Evolutionary conservation across 139 green algal species (phyloP), one percentile per base, ranked within the genome.

Genomic region (Astrephomene gubernaculifera): DNA sequence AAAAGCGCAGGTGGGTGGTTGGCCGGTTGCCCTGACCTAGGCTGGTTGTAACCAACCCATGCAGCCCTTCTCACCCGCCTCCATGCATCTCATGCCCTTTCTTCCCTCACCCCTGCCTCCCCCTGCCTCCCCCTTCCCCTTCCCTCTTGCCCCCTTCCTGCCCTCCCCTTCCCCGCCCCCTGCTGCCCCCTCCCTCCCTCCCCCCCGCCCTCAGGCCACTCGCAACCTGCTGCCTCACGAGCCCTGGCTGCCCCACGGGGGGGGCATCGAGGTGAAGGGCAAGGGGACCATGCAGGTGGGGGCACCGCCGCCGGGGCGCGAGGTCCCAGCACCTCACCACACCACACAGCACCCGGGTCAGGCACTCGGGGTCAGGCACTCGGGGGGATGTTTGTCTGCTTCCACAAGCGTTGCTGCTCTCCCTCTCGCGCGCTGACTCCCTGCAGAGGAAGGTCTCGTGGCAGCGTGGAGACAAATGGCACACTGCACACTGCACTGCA

Each of bases 201-300:
- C 49, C 49, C 63, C 31, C 31, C 5, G 31, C 63, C 29, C 21
- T 4, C 54, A 81, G 73, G 73, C 73, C 22, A 81, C 73, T 19
- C 25, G 29, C 35, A 36, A 2, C 21, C 53, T 70, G 73, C 54
- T 81, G 53, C 73, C 73, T 25, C 2, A 81, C 33, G 53, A 70
- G 35, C 53, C 36, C 7, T 81, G 73, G 73, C 24, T 54, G 21
- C 6, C 53, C 7, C 73, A 36, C 10, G 73, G 73, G 24, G 53
- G 69, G 53, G 73, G 53, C 36, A 69, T 81, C 52, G 36, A 69
- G 24, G 73, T 81, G 35, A 81, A 81, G 53, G 73, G 73, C 73
- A 69, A 70, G 73, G 73, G 73, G 6, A 10, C 53, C 22, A 81
- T 81, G 73, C 25, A 69, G 72, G 72, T 80, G 52, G 8, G 67